Base-by-base conservation (phyloP, 148 eudicot genomes). In the Vaccinium vitisidaea region DNA sequence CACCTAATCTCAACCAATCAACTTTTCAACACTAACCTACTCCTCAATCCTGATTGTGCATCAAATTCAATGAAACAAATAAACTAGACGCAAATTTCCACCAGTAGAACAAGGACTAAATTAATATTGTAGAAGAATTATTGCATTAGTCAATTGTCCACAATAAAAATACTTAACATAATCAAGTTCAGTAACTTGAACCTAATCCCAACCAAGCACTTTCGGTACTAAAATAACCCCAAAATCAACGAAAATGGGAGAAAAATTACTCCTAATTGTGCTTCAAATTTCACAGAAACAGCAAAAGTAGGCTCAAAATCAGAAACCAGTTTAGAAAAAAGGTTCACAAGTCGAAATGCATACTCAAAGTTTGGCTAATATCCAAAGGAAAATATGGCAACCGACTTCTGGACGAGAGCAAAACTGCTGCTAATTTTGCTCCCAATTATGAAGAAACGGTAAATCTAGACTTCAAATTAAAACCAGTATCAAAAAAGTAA, bases 1-100 rank as follows among this genome's bases (percentile, higher is more conserved):
- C 39, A 79, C 46, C 52, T 79, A 55, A 53, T 79, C 25, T 53
- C n/a, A 16, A 30, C 13, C 81, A 53, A 79, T 16, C 82, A 58
- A 21, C 52, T 58, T 53, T 43, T 18, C 61, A n/a, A 32, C 4
- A 10, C 39, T 36, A 48, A 27, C 59, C 15, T 9, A 18, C 48
- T 16, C 11, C 8, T 9, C 16, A 1, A 23, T 67, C 73, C 73
- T 67, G 25, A 18, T 55, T 77, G 27, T 36, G 70, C 27, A 32
- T 80, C 53, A 5, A 58, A 58, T 58, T 58, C 70, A 80, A 39
- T 19, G 10, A 80, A 19, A 78, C 16, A 25, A 10, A 7, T 49
- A 53, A 25, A 19, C 13, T 8, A 56, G 25, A 79, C 3, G 58
- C 70, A 58, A 80, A 56, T 58, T 30, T 58, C 46, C 18, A 19